Conservation (phyloP, 2,329 filamentous ascomycete genomes). For the Diaporthe amygdali region DNA sequence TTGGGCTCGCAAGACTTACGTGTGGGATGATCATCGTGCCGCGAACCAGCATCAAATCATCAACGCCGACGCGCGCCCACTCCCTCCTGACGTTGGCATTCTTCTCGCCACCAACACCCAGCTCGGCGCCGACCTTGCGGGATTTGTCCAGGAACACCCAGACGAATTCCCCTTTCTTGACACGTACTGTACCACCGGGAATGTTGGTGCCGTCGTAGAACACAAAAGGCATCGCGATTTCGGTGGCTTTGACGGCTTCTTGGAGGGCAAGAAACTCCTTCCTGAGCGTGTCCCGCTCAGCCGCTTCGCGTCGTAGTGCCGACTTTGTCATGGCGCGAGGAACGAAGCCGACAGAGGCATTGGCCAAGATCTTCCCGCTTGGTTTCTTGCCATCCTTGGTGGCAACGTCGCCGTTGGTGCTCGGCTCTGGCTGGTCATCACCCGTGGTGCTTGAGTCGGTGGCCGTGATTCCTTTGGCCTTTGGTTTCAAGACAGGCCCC, state of each 20-base stretch:
- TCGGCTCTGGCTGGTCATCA: conserved; percentile 21
- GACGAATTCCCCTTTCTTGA: conserved; percentile 91
- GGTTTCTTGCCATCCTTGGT: conserved; percentile 31
- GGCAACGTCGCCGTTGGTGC: conserved; percentile 29
- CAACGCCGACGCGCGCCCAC: conserved; percentile 93
- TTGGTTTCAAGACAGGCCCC: conserved; percentile 34
- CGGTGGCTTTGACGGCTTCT: conserved; percentile 84
- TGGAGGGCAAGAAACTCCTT: conserved; percentile 85
- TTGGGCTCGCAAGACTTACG: conserved; percentile 59
- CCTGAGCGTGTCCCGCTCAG: conserved; percentile 73
- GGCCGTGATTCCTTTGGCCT: conserved; percentile 1
- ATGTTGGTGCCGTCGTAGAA: conserved; percentile 96
- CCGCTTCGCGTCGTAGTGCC: conserved; percentile 75
- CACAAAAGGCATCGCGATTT: conserved; percentile 91
- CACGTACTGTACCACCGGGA: conserved; percentile 79
- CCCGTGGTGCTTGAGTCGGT: conserved; percentile 6
- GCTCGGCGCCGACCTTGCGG: conserved; percentile 85
- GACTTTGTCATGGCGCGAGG: conserved; percentile 73
- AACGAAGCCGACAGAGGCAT: conserved; percentile 63
- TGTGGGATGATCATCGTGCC: conserved; percentile 93
- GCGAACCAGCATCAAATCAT: conserved; percentile 92
- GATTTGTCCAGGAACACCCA: conserved; percentile 95
- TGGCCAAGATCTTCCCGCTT: conserved; percentile 63
- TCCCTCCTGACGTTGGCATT: conserved; percentile 73
- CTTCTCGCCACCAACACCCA: conserved; percentile 72